Conservation (phyloP, 2,329 filamentous ascomycete species). For the Lomentospora prolificans region DNA sequence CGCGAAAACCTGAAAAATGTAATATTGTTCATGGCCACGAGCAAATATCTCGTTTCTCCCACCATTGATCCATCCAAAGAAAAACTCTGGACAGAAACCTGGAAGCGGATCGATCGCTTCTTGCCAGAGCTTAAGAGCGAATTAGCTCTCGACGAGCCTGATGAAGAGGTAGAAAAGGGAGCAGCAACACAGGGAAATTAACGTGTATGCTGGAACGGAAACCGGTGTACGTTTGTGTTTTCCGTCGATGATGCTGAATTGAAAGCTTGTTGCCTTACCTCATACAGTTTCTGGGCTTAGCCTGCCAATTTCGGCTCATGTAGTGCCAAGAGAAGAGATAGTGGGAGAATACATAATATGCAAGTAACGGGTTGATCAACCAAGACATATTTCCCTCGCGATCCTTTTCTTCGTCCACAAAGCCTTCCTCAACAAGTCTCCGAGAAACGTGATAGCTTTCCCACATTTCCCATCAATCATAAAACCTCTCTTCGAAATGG, state of each 20-base stretch:
- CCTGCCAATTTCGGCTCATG: too few relatives aligned
- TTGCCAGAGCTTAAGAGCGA: constrained; percentile 50
- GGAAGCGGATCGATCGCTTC: constrained; percentile 57
- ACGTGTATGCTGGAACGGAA: too few relatives aligned
- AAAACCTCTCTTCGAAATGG: constrained; percentile 19
- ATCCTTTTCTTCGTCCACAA: background rate
- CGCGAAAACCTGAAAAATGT: constrained; percentile 95
- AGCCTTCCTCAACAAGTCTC: too few relatives aligned
- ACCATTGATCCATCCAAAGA: constrained; percentile 43
- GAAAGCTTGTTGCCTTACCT: too few relatives aligned
- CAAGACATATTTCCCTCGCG: background rate
- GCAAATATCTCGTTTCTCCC: constrained; percentile 70
- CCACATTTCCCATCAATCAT: background rate
- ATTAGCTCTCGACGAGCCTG: constrained; percentile 39
- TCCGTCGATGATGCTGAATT: too few relatives aligned
- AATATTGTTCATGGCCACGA: constrained; percentile 86
- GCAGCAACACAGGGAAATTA: too few relatives aligned
- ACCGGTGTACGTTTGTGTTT: too few relatives aligned
- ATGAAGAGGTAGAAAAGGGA: background rate
- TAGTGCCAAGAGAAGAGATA: too few relatives aligned
- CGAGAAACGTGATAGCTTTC: too few relatives aligned
- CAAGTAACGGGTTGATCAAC: background rate
- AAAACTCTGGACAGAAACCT: constrained; percentile 52
- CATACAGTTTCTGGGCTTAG: too few relatives aligned
- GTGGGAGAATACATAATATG: too few relatives aligned